phyloP scores from a whole-genome alignment of 352 stramenopile genomes.

The Phytophthora ramorum region DNA sequence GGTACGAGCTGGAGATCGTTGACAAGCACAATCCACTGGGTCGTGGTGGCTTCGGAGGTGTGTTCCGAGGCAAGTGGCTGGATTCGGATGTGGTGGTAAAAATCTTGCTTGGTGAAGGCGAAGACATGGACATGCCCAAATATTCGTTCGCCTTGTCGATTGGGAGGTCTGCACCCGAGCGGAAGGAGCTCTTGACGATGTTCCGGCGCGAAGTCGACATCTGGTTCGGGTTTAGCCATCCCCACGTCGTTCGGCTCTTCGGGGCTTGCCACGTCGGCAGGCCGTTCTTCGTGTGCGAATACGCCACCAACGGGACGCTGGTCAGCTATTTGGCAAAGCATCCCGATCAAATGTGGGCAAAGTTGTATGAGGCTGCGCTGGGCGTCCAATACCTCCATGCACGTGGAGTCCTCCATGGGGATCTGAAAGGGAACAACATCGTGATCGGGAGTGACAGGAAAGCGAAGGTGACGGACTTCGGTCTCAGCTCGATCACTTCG shows the following conservation, averaged over 20 bases:
- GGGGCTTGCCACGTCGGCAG: no score
- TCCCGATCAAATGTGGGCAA: neutral
- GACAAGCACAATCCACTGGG: neutral
- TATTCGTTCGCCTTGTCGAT: neutral
- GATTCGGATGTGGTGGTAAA: neutral
- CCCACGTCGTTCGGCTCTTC: neutral
- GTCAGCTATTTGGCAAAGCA: conserved; percentile 1
- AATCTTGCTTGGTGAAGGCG: neutral
- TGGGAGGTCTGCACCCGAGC: neutral
- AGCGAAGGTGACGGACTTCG: neutral
- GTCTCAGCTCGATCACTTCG: neutral
- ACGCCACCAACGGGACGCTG: neutral
- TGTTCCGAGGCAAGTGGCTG: neutral
- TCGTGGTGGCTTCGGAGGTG: neutral
- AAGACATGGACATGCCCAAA: neutral
- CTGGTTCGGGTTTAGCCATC: conserved; percentile 3
- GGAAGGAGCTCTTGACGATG: neutral
- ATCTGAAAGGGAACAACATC: neutral
- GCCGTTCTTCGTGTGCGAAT: no score
- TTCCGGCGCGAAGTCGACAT: neutral
- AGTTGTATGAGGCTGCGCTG: conserved; percentile 1
- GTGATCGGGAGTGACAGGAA: neutral
- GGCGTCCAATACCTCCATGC: neutral
- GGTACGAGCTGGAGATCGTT: neutral
- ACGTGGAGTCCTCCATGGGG: neutral